Base-by-base conservation (phyloP, 2,329 filamentous ascomycete species). In the Mycosphaerella arachidis region DNA sequence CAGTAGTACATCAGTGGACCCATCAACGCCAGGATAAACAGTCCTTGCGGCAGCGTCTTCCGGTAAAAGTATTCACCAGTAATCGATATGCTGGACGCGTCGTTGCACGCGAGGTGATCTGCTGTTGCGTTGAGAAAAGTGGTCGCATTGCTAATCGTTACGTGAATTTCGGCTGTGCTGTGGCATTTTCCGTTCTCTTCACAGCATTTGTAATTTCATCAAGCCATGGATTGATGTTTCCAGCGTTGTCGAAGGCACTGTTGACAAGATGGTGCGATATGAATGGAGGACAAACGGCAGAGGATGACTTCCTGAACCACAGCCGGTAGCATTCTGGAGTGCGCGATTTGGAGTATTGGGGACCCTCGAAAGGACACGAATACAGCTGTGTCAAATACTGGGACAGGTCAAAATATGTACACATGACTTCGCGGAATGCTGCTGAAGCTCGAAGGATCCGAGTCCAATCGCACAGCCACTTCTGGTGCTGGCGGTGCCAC, bases 1-100 rank as follows among this genome's bases (percentile, higher is more conserved):
- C 61, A 65, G 48, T 58, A 48, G 30, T 65, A 67, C 16, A 54
- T 20, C 1, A 64, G 12, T 0, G 59, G 59, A 1, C 27, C 31
- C 20, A 65, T 43, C 6, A 63, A 6, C 16, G 55, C 33, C 9
- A 40, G n/a, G 10, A 62, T 35, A 18, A 62, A 27, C 16, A 62
- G 12, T 1, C 55, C 43, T 18, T 48, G 48, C 6, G 60, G 62
- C 1, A 65, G 30, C 9, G 16, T 56, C 10, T 58, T 46, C 18
- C 37, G 35, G 48, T 65, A 65, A 53, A 62, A 65, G 20, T 53
- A 46, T 24, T 46, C 24, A 12, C 27, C 35, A 12, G 13, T 12
- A 24, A 1, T 18, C 27, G 30, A 13, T 9, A 35, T 48, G 20
- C 27, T 46, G 27, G 20, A 5, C 2, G 20, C 53, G 48, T 4